Percentiles rank a stretch among this genome's conserved stretches.
These are phyloP conservation scores for Fusarium algeriense DNA, from an alignment of 2,329 filamentous ascomycete species.

Conservation along the genomic window DNA sequence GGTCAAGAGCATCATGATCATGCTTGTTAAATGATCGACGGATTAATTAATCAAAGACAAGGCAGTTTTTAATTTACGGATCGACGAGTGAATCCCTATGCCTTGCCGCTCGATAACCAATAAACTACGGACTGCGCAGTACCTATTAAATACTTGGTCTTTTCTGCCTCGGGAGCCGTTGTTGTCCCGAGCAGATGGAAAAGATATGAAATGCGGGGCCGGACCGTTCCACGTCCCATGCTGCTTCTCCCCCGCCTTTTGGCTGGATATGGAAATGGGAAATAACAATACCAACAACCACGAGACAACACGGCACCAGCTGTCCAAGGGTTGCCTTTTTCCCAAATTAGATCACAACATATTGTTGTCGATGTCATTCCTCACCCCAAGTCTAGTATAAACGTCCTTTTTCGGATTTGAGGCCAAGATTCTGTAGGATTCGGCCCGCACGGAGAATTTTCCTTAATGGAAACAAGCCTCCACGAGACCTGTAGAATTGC, in stretches of 20 bases:
- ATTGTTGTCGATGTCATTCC: background rate
- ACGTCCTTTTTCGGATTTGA: constrained; percentile 2
- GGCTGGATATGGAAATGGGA: constrained; percentile 35
- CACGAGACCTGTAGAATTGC: constrained; percentile 13
- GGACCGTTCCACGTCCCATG: constrained; percentile 31
- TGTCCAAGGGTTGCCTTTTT: constrained; percentile 1
- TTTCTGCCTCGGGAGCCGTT: background rate
- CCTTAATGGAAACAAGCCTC: constrained; percentile 13
- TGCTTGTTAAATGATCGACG: constrained; percentile 27
- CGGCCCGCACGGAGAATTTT: constrained; percentile 34
- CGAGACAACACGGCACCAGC: background rate
- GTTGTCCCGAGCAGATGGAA: constrained; percentile 9
- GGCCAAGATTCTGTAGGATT: constrained; percentile 20
- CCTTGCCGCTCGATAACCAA: constrained; percentile 18
- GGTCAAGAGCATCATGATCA: constrained; percentile 14
- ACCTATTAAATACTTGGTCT: background rate
- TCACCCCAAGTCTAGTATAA: background rate
- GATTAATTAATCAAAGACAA: constrained; percentile 22
- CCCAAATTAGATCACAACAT: constrained; percentile 22
- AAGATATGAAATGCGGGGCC: constrained; percentile 22
- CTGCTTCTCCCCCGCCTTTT: constrained; percentile 38
- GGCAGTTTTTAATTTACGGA: constrained; percentile 22
- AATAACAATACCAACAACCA: background rate
- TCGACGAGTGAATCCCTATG: constrained; percentile 2
- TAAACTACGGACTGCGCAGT: background rate